Evolutionary conservation across 2,329 filamentous ascomycete genomes (phyloP).

Genomic region (Daldinia sp.): DNA sequence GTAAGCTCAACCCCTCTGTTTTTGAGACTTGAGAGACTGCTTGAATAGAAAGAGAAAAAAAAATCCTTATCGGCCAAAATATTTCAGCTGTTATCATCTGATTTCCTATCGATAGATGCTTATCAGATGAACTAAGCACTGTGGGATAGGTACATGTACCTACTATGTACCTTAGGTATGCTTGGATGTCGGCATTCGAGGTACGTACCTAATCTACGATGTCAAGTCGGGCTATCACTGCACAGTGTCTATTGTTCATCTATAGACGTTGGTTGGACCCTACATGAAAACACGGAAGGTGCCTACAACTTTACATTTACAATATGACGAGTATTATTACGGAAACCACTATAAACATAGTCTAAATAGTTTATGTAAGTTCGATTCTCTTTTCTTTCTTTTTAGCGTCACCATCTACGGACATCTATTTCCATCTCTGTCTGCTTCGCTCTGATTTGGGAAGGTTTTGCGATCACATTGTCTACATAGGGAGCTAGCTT

Average conservation of each 20-base stretch:
- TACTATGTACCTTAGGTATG: too few relatives aligned
- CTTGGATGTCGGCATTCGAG: slow-evolving; percentile 14
- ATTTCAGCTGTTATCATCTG: slow-evolving; percentile 30
- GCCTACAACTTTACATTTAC: slow-evolving; percentile 4
- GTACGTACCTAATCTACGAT: slow-evolving; percentile 12
- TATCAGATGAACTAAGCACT: slow-evolving; percentile 31
- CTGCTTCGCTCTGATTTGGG: not conserved
- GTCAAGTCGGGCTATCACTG: not conserved
- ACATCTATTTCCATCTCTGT: not conserved
- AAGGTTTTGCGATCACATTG: not conserved
- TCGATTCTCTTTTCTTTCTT: not conserved
- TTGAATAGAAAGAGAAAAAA: slow-evolving; percentile 37
- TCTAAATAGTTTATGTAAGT: not conserved
- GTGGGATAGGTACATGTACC: not conserved
- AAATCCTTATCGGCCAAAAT: slow-evolving; percentile 46
- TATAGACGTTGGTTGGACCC: slow-evolving; percentile 18
- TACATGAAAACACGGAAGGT: slow-evolving; percentile 6
- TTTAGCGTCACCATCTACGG: not conserved
- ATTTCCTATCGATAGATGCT: slow-evolving; percentile 33
- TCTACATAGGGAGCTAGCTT: not conserved
- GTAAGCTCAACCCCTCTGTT: slow-evolving; percentile 21
- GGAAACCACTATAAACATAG: not conserved
- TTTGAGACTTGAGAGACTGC: not conserved
- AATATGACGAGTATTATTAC: not conserved
- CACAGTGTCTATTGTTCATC: slow-evolving; percentile 2